Percentiles rank a stretch among this genome's conserved stretches.
Evolutionary conservation across 78 protist genomes (phyloP).

Genomic region (Dictyostelium citrinum): DNA sequence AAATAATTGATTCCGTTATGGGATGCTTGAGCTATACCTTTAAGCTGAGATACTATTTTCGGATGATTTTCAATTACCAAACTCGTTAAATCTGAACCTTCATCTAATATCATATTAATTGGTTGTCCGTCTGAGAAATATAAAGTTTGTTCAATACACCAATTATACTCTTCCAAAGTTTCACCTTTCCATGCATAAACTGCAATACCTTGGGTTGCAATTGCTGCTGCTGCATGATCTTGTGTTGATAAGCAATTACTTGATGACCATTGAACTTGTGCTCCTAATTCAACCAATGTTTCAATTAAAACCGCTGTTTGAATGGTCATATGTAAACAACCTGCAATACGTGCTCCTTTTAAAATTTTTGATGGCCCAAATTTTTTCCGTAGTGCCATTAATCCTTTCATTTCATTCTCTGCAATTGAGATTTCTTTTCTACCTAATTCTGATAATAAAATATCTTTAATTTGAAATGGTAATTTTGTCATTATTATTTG

Average conservation of each 20-base stretch:
- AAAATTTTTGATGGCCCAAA: conserved; percentile 95
- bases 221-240: conserved; percentile 99
- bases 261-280: conserved; percentile 96
- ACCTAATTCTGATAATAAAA: conserved; percentile 94
- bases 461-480: conserved; percentile 84
- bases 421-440: conserved; percentile 94
- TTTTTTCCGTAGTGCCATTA: conserved; percentile 94
- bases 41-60: not conserved
- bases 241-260: conserved; percentile 99
- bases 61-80: conserved; percentile 92
- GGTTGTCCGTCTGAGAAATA: conserved; percentile 71
- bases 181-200: conserved; percentile 99
- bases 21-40: conserved; percentile 99
- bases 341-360: conserved; percentile 94
- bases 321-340: conserved; percentile 99
- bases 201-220: conserved; percentile 91
- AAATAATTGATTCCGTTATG: conserved; percentile 98
- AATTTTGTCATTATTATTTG: not conserved
- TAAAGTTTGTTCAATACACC: conserved; percentile 93
- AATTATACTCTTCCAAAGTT: conserved; percentile 97
- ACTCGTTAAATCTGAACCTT: conserved; percentile 98
- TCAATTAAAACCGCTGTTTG: conserved; percentile 99
- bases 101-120: conserved; percentile 94
- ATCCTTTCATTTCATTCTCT: conserved; percentile 98
- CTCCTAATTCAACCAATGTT: conserved; percentile 96